Evolutionary conservation across 768 basidiomycete genomes (phyloP).

Genomic region (Amanita phalloides): DNA sequence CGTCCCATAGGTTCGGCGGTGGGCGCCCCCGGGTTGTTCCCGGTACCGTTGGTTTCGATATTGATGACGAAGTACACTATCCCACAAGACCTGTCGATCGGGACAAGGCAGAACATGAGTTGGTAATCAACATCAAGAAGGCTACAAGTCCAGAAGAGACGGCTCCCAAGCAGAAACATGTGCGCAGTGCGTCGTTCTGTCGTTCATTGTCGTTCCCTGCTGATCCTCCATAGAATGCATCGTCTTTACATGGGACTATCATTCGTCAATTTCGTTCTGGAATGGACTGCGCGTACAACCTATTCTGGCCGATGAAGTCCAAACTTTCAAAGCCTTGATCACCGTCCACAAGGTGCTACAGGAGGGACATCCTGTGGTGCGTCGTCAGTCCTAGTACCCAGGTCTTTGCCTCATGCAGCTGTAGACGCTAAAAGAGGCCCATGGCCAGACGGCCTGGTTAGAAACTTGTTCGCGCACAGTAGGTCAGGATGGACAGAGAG

Average conservation of each 20-base stretch:
- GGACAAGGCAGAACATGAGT: constrained; percentile 94
- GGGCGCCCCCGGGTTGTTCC: constrained; percentile 22
- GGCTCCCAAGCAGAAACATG: constrained; percentile 99
- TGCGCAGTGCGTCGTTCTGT: constrained; percentile 65
- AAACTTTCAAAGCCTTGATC: constrained; percentile 97
- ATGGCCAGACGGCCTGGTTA: constrained; percentile 94
- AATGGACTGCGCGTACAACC: constrained; percentile 94
- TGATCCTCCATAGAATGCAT: constrained; percentile 66
- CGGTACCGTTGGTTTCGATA: constrained; percentile 41
- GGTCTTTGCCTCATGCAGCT: constrained; percentile 6
- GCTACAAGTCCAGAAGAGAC: constrained; percentile 92
- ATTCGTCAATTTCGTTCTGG: constrained; percentile 97
- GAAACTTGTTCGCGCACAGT: constrained; percentile 94
- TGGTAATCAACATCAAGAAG: constrained; percentile 95
- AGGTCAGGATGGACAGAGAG: constrained; percentile 64
- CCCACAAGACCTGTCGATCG: constrained; percentile 97
- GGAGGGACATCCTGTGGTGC: constrained; percentile 90
- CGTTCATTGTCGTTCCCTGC: constrained; percentile 5
- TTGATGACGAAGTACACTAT: constrained; percentile 82
- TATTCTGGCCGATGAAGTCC: constrained; percentile 92
- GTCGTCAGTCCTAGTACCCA: constrained; percentile 8
- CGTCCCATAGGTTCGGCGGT: constrained; percentile 27
- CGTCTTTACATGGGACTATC: constrained; percentile 99
- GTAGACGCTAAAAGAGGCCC: constrained; percentile 93
- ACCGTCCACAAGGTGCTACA: constrained; percentile 97